phyloP scores from a whole-genome alignment of 2,329 filamentous ascomycete species.

The Fusarium sacchari region DNA sequence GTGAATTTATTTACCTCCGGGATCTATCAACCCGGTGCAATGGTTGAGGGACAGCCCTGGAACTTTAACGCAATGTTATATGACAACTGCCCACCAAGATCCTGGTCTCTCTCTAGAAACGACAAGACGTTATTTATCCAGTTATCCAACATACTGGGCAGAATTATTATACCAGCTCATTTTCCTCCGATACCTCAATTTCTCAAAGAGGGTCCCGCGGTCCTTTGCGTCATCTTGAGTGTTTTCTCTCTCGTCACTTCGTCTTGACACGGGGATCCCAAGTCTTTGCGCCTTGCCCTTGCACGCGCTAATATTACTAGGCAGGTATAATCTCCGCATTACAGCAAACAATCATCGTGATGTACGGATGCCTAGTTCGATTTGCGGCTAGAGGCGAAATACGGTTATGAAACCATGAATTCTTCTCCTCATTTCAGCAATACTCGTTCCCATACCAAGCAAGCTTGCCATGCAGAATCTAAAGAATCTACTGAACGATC shows the following conservation, averaged over 20 bases:
- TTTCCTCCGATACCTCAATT: not conserved
- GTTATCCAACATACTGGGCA: not conserved
- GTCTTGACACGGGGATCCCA: conserved; percentile 16
- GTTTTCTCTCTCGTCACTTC: conserved; percentile 6
- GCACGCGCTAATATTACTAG: conserved; percentile 26
- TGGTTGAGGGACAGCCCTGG: conserved; percentile 26
- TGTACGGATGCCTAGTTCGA: conserved; percentile 7
- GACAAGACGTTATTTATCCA: conserved; percentile 1
- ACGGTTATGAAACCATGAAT: not conserved
- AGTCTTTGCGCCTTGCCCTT: conserved; percentile 30
- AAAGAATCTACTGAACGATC: not conserved
- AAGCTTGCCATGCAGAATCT: not conserved
- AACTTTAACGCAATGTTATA: conserved; percentile 23
- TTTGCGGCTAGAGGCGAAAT: conserved; percentile 13
- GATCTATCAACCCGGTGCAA: conserved; percentile 4
- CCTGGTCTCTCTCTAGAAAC: not conserved
- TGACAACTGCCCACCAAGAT: conserved; percentile 4
- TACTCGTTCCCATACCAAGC: not conserved
- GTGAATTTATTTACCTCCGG: conserved; percentile 18
- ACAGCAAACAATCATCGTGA: conserved; percentile 33
- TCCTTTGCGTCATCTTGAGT: conserved; percentile 30
- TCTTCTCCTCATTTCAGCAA: not conserved
- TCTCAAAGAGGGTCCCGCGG: conserved; percentile 2
- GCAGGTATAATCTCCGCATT: conserved; percentile 40
- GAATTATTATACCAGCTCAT: conserved; percentile 11